A percentile compares a stretch with the other conserved stretches of the same genome.
Evolutionary conservation across 768 basidiomycete species (phyloP).

Genomic region (Tylopilus sp.): DNA sequence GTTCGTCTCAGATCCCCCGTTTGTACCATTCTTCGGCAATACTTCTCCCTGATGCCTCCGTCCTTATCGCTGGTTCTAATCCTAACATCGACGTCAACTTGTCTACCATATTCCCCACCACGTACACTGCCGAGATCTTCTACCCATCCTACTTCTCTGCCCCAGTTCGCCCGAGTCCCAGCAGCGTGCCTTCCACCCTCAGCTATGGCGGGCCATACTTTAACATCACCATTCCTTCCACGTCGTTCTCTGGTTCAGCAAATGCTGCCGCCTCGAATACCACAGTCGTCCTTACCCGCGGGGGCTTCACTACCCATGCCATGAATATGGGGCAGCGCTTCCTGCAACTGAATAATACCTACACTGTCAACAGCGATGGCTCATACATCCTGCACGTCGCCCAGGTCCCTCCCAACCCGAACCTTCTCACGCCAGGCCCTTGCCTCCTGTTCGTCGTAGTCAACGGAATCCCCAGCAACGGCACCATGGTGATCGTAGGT

Average conservation of each 20-base stretch:
- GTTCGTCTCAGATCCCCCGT: conserved; percentile 48
- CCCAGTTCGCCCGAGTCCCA: conserved; percentile 60
- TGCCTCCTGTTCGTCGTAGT: conserved; percentile 80
- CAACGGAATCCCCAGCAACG: conserved; percentile 82
- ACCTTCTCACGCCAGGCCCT: conserved; percentile 89
- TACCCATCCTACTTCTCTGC: conserved; percentile 88
- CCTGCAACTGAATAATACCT: conserved; percentile 82
- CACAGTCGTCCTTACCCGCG: conserved; percentile 75
- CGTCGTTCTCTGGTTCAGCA: conserved; percentile 59
- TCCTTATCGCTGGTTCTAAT: conserved; percentile 90
- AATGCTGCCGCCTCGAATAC: conserved; percentile 73
- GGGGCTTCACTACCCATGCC: conserved; percentile 53
- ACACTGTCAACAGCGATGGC: conserved; percentile 73
- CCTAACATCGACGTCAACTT: conserved; percentile 82
- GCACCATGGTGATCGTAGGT: conserved; percentile 73
- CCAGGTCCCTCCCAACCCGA: conserved; percentile 81
- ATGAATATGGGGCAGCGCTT: conserved; percentile 61
- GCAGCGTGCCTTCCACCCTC: conserved; percentile 68
- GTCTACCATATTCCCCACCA: conserved; percentile 63
- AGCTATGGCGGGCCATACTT: conserved; percentile 82
- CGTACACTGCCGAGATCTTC: conserved; percentile 82
- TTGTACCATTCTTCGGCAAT: conserved; percentile 91
- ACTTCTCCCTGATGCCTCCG: conserved; percentile 83
- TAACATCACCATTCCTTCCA: conserved; percentile 64
- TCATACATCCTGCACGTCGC: conserved; percentile 76